phyloP scores from a whole-genome alignment of 306 rosid genomes.

The Cyclanthera cordifolia region DNA sequence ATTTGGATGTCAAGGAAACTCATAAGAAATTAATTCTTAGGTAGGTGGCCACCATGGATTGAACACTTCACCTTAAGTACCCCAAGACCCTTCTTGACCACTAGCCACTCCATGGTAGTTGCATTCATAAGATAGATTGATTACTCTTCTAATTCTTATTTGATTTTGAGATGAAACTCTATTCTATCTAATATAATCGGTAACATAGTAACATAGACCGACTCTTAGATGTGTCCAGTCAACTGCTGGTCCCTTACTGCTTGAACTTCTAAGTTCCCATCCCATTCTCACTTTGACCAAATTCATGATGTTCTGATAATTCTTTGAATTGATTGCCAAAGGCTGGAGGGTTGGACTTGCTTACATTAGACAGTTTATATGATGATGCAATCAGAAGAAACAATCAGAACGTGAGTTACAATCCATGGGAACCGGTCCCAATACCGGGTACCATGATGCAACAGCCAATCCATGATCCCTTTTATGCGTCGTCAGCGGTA shows the following conservation, averaged over 20 bases:
- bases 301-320: slow-evolving; percentile 10
- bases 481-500: slow-evolving; percentile 48
- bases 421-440: slow-evolving; percentile 87
- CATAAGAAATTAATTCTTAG: no score
- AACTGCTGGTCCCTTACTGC: not conserved
- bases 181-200: no score
- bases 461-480: slow-evolving; percentile 67
- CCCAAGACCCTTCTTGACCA: no score
- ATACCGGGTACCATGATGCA: slow-evolving; percentile 45
- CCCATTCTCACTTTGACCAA: not conserved
- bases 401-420: slow-evolving; percentile 78
- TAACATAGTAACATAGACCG: not conserved
- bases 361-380: slow-evolving; percentile 88
- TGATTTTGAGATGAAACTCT: no score
- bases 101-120: no score
- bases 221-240: not conserved
- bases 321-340: slow-evolving; percentile 24
- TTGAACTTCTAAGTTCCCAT: not conserved
- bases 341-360: slow-evolving; percentile 95
- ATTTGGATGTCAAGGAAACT: no score
- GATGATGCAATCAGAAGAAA: slow-evolving; percentile 88
- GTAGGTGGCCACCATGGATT: no score
- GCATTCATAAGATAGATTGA: no score
- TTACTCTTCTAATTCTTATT: no score
- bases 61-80: no score